phyloP scores from a whole-genome alignment of 164 flowering plant species.

The Magnolia kwangsiensis region DNA sequence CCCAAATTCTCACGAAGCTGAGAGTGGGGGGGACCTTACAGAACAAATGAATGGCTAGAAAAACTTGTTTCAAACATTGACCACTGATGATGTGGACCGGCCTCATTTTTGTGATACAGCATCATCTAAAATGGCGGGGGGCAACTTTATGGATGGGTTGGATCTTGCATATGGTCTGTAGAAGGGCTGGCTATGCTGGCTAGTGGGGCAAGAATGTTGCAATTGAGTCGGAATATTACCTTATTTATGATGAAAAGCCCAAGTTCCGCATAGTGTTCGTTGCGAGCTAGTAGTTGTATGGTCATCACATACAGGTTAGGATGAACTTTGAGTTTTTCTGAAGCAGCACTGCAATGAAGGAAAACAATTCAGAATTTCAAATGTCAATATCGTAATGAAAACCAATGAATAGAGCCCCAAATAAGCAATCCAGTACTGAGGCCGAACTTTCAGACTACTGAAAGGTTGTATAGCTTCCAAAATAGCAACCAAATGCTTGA shows the following conservation, averaged over 20 bases:
- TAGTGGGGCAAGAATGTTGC: not conserved
- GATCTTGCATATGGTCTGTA: not conserved
- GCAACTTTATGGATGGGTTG: not conserved
- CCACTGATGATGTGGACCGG: too few species aligned
- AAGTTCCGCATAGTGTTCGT: constrained; percentile 71
- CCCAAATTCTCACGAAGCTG: too few species aligned
- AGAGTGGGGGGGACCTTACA: too few species aligned
- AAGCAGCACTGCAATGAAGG: constrained; percentile 51
- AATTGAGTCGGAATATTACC: constrained; percentile 34
- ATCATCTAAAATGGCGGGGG: not conserved
- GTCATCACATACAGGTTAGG: constrained; percentile 72
- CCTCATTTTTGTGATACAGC: not conserved
- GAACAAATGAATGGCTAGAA: too few species aligned
- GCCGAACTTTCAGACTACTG: not conserved
- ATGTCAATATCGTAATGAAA: not conserved
- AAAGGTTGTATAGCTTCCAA: not conserved
- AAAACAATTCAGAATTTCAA: not conserved
- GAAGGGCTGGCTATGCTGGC: not conserved
- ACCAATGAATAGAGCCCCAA: not conserved
- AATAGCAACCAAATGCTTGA: not conserved
- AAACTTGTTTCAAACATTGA: too few species aligned
- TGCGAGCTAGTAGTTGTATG: constrained; percentile 68
- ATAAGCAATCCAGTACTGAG: not conserved
- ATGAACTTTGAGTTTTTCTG: constrained; percentile 65
- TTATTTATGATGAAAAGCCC: constrained; percentile 69